These are phyloP conservation scores for Cercospora sojina DNA, from an alignment of 2,329 filamentous ascomycete species.

Conservation along the genomic window DNA sequence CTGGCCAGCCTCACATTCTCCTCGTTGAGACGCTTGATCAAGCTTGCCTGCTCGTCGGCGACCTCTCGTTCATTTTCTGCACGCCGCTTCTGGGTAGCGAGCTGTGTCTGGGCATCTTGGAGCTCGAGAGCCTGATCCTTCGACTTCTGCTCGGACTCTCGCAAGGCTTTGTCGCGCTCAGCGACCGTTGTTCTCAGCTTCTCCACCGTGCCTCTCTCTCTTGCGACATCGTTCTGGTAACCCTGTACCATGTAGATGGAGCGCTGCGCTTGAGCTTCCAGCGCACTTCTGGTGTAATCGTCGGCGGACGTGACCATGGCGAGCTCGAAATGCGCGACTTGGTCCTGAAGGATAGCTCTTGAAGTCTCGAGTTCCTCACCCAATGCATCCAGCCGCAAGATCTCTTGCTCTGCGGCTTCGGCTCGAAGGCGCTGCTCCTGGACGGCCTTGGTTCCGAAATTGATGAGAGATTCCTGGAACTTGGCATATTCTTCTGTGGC, in stretches of 20 bases:
- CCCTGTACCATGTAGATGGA: constrained; percentile 20
- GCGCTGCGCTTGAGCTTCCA: constrained; percentile 23
- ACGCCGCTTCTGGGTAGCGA: not conserved
- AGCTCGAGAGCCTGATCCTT: constrained; percentile 3
- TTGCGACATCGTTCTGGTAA: constrained; percentile 18
- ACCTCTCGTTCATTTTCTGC: not conserved
- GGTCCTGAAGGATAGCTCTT: constrained; percentile 1
- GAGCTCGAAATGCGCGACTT: constrained; percentile 9
- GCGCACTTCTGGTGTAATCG: constrained; percentile 11
- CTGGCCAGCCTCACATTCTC: constrained; percentile 4
- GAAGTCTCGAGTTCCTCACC: constrained; percentile 4
- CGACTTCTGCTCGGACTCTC: constrained; percentile 1
- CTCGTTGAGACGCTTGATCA: constrained; percentile 17
- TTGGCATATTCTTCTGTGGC: constrained; percentile 1
- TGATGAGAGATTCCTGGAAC: constrained; percentile 9
- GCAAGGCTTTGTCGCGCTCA: not conserved
- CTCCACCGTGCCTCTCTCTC: constrained; percentile 10
- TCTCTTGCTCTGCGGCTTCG: not conserved
- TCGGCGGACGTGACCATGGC: constrained; percentile 10
- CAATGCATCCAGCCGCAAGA: not conserved
- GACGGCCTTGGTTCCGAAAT: constrained; percentile 10
- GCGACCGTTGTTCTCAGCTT: not conserved
- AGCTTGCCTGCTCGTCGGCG: constrained; percentile 15
- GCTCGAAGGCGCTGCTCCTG: constrained; percentile 14
- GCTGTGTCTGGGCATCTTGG: constrained; percentile 1